Percentiles rank a stretch among this genome's conserved stretches.
Evolutionary conservation across 345 rosid genomes (phyloP).

Genomic region (Boechera divaricarpa): DNA sequence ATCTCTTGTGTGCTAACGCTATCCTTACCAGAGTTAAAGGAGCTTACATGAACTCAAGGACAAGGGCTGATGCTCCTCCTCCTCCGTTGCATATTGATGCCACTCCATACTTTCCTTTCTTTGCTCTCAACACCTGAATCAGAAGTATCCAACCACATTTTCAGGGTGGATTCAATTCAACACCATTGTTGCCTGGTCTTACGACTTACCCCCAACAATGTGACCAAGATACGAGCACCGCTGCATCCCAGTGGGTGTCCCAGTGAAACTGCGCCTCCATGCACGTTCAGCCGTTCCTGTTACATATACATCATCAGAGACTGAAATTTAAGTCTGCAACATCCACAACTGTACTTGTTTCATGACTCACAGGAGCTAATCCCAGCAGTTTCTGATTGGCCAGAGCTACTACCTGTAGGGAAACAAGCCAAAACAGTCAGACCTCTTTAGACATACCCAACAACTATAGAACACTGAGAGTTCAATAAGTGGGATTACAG

Average conservation of each 20-base stretch:
- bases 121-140: constrained; percentile 77
- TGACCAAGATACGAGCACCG: constrained; percentile 91
- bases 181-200: constrained; percentile 22
- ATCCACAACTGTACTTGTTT: constrained; percentile 11
- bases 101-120: constrained; percentile 78
- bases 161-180: constrained; percentile 14
- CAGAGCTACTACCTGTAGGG: constrained; percentile 79
- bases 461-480: constrained; percentile 20
- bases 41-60: constrained; percentile 81
- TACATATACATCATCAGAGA: constrained; percentile 14
- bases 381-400: constrained; percentile 80
- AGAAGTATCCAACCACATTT: constrained; percentile 28
- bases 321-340: background rate
- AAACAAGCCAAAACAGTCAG: constrained; percentile 28
- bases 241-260: constrained; percentile 99
- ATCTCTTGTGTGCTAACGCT: constrained; percentile 14
- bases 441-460: constrained; percentile 8
- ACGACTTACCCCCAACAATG: constrained; percentile 83
- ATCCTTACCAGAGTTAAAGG: constrained; percentile 42
- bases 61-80: constrained; percentile 94
- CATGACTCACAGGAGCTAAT: constrained; percentile 76
- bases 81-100: constrained; percentile 96
- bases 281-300: constrained; percentile 77
- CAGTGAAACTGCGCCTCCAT: constrained; percentile 93
- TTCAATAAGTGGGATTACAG: constrained; percentile 53